Percentiles rank a stretch among this genome's conserved stretches.
phyloP scores from a whole-genome alignment of 371 early-diverging fungal species.

The Mortierella sp. region DNA sequence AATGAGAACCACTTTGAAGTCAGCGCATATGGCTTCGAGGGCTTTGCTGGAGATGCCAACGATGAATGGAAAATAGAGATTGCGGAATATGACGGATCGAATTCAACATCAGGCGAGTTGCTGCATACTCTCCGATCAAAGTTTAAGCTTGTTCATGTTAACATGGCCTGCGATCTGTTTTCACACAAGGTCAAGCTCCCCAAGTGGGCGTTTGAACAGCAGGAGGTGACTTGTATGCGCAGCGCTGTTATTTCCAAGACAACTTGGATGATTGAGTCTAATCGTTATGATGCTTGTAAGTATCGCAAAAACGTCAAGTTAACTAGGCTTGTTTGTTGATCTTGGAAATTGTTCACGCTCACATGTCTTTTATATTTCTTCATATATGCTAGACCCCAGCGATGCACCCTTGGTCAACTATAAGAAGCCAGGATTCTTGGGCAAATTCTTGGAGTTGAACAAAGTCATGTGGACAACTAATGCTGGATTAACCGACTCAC shows the following conservation, averaged over 20 bases:
- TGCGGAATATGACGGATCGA: constrained; percentile 66
- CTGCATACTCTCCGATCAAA: constrained; percentile 74
- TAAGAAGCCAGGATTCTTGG: constrained; percentile 70
- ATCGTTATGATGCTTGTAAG: constrained; percentile 63
- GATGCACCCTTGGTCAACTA: constrained; percentile 60
- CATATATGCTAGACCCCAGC: constrained; percentile 64
- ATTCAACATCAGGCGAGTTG: constrained; percentile 61
- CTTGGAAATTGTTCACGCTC: too few species aligned
- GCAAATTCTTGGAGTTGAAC: constrained; percentile 87
- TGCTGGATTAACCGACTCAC: constrained; percentile 83
- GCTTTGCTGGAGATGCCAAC: constrained; percentile 68
- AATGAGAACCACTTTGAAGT: constrained; percentile 93
- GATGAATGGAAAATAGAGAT: constrained; percentile 87
- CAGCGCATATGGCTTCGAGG: constrained; percentile 71
- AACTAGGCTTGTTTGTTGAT: too few species aligned
- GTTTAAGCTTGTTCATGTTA: constrained; percentile 81
- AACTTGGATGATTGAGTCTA: constrained; percentile 75
- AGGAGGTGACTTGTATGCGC: constrained; percentile 91
- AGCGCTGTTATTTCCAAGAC: constrained; percentile 73
- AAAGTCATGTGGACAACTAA: constrained; percentile 87
- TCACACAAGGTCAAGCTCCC: constrained; percentile 88
- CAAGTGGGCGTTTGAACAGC: constrained; percentile 98
- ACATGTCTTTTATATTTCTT: too few species aligned
- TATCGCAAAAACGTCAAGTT: too few species aligned
- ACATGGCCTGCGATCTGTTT: constrained; percentile 82